Base-by-base conservation (phyloP, 1,284 basidiomycete genomes). In the Wolfiporia cocos region DNA sequence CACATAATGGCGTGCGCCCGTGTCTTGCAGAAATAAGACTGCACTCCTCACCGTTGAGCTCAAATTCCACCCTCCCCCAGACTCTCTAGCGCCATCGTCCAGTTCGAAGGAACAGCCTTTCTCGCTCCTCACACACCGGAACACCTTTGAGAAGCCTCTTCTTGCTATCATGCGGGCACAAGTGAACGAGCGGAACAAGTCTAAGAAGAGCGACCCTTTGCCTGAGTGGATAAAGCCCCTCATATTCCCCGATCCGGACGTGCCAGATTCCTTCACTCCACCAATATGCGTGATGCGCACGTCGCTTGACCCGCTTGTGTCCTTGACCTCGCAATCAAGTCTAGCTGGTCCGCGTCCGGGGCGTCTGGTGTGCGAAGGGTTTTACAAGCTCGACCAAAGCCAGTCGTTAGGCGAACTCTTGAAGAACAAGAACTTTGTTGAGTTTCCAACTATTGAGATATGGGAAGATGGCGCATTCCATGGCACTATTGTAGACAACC, bases 361-460 rank as follows among this genome's bases (percentile, higher is more conserved):
- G 1, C 56, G 58, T 18, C 48, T 62, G 11, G 48, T 55, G 28
- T 54, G 58, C n/a, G 32, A 46, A 22, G 62, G 56, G n/a, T 86
- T 80, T 59, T 71, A 81, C 49, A 73, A 72, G 24, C 63, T 91
- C 4, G 74, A 86, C 42, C 62, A 71, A 3, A 57, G 58, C 3
- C 51, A 67, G 36, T 60, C 71, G 14, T 65, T 93, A 14, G 56
- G 62, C 5, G 53, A 60, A 7, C 62, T 71, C 5, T 65, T 93
- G 34, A 68, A 64, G 34, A 65, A 78, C 34, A 85, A 76, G 38
- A 69, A 76, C 26, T 89, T 89, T 55, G 71, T 86, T 33, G 91
- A 93, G 61, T 92, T 78, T 54, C 90, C 91, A 3, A 80, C 78
- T 0, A 76, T 94, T 32, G 78, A 88, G 38, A 63, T 93, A 3